Conservation (phyloP, 2,329 filamentous ascomycete genomes). For the Fusarium sambucinum region DNA sequence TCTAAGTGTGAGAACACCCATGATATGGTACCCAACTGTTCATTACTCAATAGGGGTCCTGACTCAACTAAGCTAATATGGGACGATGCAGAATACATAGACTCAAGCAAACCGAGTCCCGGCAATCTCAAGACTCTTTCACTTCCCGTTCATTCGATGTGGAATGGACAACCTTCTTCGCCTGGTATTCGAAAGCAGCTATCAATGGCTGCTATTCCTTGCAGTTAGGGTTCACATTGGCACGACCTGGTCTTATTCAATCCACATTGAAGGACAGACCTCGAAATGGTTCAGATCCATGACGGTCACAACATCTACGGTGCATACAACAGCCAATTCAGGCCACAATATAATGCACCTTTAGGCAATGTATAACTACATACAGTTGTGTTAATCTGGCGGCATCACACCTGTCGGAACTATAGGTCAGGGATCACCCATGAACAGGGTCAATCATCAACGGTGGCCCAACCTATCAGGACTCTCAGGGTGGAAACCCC, state of each 20-base stretch:
- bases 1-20: slow-evolving; percentile 1
- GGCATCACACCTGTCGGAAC: slow-evolving; percentile 21
- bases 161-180: not conserved
- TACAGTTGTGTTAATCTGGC: slow-evolving; percentile 33
- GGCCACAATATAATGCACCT: slow-evolving; percentile 15
- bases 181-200: slow-evolving; percentile 3
- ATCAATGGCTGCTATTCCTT: slow-evolving; percentile 16
- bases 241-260: slow-evolving; percentile 7
- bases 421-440: slow-evolving; percentile 40
- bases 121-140: slow-evolving; percentile 21
- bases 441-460: slow-evolving; percentile 32
- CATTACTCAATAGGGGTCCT: slow-evolving; percentile 20
- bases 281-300: slow-evolving; percentile 15
- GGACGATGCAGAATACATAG: slow-evolving; percentile 42
- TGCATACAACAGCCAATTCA: slow-evolving; percentile 24
- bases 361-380: slow-evolving; percentile 26
- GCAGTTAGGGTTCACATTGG: slow-evolving; percentile 16
- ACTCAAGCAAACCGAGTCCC: slow-evolving; percentile 5
- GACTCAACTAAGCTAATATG: slow-evolving; percentile 35
- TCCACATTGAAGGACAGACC: slow-evolving; percentile 11
- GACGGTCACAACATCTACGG: slow-evolving; percentile 12
- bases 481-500: slow-evolving; percentile 4
- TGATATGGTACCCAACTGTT: not conserved
- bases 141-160: slow-evolving; percentile 1
- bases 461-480: slow-evolving; percentile 42